Evolutionary conservation across 2,329 filamentous ascomycete species (phyloP), one percentile per base, ranked within the genome.

Genomic region (Dactylonectria estremocensis): DNA sequence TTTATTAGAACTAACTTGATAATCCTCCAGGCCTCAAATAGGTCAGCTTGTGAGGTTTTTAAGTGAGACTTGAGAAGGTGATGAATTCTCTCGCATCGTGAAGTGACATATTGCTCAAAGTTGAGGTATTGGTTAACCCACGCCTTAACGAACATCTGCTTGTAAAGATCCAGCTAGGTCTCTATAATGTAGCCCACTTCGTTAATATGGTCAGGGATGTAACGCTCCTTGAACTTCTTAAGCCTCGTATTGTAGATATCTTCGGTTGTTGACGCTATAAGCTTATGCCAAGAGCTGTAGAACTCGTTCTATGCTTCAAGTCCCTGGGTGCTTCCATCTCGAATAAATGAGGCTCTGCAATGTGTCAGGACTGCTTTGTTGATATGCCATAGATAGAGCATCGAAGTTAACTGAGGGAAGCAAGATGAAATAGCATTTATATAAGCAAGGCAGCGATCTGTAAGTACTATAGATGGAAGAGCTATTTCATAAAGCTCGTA

Each of bases 111-210:
- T 70, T 72, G 18, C 61, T 43, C 59, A 64, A 73, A 73, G 59
- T 71, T 56, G 48, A 49, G 53, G 14, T 68, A 56, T 33, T 61
- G 20, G 58, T 73, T 58, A 61, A 75, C 70, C 65, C 59, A 74
- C 20, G 65, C 66, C 55, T 69, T 70, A 13, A 72, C 60, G 40
- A 75, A 52, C 64, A 66, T 74, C 50, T 72, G 58, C 53, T 73
- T 75, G 24, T 69, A 68, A 49, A 55, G 57, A 37, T 68, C 35
- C 37, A 74, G 64, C 72, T 54, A 72, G 22, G 18, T 49, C 8
- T 22, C 16, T 1, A 46, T 62, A 9, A 18, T 40, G 28, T 68
- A 71, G 18, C 72, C 58, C 55, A 71, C 72, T 16, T 58, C 49
- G 28, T 67, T 49, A 24, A 49, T 11, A 20, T 49, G 9, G 14